Evolutionary conservation across 345 rosid species (phyloP), one percentile per base, ranked within the genome.

Genomic region (Citropsis articulata): DNA sequence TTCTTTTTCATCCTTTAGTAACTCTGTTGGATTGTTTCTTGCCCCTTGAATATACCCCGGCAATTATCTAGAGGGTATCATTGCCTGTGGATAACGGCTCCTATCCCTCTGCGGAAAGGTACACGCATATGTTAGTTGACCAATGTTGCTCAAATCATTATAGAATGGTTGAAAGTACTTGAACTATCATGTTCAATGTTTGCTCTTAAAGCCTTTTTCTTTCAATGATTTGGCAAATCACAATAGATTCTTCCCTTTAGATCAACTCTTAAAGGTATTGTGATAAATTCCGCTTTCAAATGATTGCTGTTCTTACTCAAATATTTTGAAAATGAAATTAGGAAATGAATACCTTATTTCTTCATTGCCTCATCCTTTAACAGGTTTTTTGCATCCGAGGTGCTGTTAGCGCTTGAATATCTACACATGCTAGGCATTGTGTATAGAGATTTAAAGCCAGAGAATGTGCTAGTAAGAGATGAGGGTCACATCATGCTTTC

Each of bases 361-460:
- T 38, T 53, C 4, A 31, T 4, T 53, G 21, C 64, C 38, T 5
- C 59, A 4, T 48, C 61, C 62, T 80, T 14, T n/a, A 36, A 66
- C 88, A 93, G 98, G 86, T 91, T 95, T 79, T 95, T 81, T 84
- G 97, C 98, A 64, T 91, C 95, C 28, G 98, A 95, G 84, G 94
- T 95, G 82, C 73, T 95, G 57, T 79, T 95, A 75, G 98, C 98
- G 12, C 90, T 95, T 24, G 98, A 93, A 84, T 95, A 95, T 66
- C 83, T 95, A 45, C 98, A 93, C 88, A 95, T 95, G 98, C 89
- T 93, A 56, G 98, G 98, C 30, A 90, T 95, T 13, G 98, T 95
- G 2, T 95, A 95, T 77, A 88, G 97, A 67, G 98, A 95, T 69
- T 81, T 92, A 78, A 95, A 95, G 83, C 98, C 97, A 62, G 98